phyloP scores from a whole-genome alignment of 108 stramenopile genomes.

The Schizochytrium sp. region DNA sequence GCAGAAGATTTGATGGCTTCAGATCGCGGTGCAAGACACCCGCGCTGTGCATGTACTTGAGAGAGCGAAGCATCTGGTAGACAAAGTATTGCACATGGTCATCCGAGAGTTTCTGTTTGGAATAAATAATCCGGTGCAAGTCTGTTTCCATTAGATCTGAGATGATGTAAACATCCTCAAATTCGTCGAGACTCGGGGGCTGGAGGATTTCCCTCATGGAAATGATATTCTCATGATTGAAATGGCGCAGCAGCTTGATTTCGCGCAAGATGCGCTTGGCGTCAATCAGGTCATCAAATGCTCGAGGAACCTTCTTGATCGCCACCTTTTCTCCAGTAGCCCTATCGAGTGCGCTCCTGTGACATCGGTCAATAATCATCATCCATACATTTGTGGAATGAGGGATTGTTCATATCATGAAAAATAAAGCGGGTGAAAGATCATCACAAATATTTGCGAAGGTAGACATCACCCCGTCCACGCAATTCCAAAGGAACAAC shows the following conservation, averaged over 20 bases:
- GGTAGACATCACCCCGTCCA: too few relatives aligned
- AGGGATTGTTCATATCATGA: background rate
- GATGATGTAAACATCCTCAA: slow-evolving; percentile 96
- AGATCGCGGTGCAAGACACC: slow-evolving; percentile 97
- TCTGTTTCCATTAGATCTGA: slow-evolving; percentile 98
- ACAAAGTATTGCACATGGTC: slow-evolving; percentile 98
- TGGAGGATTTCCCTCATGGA: slow-evolving; percentile 59
- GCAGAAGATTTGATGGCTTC: slow-evolving; percentile 96
- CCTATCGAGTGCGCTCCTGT: slow-evolving; percentile 70
- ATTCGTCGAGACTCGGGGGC: slow-evolving; percentile 74
- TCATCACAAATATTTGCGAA: too few relatives aligned
- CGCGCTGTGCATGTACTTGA: slow-evolving; percentile 99
- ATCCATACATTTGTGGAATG: background rate
- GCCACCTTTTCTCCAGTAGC: slow-evolving; percentile 84
- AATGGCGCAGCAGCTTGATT: slow-evolving; percentile 82
- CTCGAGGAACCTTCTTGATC: slow-evolving; percentile 93
- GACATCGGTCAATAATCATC: background rate
- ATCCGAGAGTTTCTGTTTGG: slow-evolving; percentile 92
- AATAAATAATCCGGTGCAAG: slow-evolving; percentile 98
- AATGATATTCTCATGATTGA: slow-evolving; percentile 78
- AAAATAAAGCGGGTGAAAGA: background rate
- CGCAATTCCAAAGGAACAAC: too few relatives aligned
- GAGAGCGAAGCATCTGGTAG: slow-evolving; percentile 94
- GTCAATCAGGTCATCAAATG: slow-evolving; percentile 97
- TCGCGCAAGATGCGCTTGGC: slow-evolving; percentile 99